These are phyloP conservation scores for Telfairia occidentalis DNA, from an alignment of 331 rosid species.

Conservation along the genomic window DNA sequence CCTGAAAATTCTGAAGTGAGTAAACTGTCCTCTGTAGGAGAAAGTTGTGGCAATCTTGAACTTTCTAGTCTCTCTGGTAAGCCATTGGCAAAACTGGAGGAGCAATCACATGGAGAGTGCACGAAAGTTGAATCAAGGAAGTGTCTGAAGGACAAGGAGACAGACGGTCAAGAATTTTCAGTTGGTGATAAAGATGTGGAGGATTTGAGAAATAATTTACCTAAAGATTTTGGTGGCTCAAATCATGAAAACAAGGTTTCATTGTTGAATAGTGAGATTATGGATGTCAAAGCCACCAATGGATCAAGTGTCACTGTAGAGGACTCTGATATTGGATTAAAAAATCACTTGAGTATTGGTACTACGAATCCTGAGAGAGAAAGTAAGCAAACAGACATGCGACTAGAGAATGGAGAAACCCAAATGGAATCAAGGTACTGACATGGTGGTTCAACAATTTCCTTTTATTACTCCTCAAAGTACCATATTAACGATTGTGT, in stretches of 20 bases:
- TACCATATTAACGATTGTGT: background rate
- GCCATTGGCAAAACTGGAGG: conserved; percentile 21
- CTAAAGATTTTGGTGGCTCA: conserved; percentile 16
- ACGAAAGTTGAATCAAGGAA: conserved; percentile 22
- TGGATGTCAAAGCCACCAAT: conserved; percentile 21
- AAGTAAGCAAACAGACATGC: conserved; percentile 28
- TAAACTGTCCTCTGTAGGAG: conserved; percentile 21
- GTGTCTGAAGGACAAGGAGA: conserved; percentile 22
- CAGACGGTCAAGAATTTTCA: conserved; percentile 22
- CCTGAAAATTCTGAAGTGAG: conserved; percentile 22
- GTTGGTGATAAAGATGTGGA: conserved; percentile 25
- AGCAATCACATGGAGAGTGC: conserved; percentile 20
- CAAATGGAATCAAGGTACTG: conserved; percentile 49
- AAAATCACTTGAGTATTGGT: conserved; percentile 11
- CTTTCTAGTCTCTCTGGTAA: conserved; percentile 21
- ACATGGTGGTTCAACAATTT: conserved; percentile 8
- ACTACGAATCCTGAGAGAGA: conserved; percentile 19
- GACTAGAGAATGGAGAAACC: conserved; percentile 24
- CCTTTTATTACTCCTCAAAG: conserved; percentile 16
- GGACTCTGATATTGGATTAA: conserved; percentile 20
- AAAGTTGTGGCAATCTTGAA: conserved; percentile 20
- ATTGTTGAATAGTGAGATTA: conserved; percentile 22
- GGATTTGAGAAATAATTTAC: conserved; percentile 22
- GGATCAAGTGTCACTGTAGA: conserved; percentile 23
- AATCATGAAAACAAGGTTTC: conserved; percentile 19